A percentile compares a stretch with the other conserved stretches of the same genome.
These are phyloP conservation scores for Thuja plicata DNA, from an alignment of 83 land plant species.

Conservation along the genomic window DNA sequence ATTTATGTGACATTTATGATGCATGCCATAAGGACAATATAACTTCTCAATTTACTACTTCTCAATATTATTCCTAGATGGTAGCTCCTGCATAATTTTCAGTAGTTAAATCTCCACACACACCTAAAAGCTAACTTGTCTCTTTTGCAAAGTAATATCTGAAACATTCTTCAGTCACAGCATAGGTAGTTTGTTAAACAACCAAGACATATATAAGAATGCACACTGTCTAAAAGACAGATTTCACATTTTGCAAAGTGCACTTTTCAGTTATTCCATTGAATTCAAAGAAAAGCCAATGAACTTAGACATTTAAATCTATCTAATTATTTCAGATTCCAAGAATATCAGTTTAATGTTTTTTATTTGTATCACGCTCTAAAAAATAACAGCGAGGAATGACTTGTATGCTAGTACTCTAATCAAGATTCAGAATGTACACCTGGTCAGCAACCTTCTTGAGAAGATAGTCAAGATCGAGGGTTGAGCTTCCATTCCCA, in stretches of 20 bases:
- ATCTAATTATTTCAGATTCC: neutral
- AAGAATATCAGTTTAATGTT: neutral
- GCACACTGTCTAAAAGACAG: neutral
- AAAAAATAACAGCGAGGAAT: neutral
- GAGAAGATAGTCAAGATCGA: neutral
- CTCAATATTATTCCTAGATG: neutral
- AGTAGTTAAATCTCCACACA: neutral
- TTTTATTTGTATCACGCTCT: neutral
- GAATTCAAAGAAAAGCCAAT: neutral
- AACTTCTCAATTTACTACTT: neutral
- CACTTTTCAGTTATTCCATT: neutral
- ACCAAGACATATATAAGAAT: neutral
- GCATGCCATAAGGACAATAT: neutral
- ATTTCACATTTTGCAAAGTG: neutral
- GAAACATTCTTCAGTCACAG: neutral
- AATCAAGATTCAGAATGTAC: neutral
- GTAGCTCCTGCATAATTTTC: neutral
- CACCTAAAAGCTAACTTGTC: neutral
- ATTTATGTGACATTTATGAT: neutral
- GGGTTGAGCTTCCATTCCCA: constrained; percentile 51
- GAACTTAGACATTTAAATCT: neutral
- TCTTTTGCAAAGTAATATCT: neutral
- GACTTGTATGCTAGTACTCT: neutral
- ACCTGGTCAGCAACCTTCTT: neutral
- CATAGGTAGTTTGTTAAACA: neutral